Evolutionary conservation across 2,329 filamentous ascomycete genomes (phyloP), one percentile per base, ranked within the genome.

Genomic region (Xylaria multiplex): DNA sequence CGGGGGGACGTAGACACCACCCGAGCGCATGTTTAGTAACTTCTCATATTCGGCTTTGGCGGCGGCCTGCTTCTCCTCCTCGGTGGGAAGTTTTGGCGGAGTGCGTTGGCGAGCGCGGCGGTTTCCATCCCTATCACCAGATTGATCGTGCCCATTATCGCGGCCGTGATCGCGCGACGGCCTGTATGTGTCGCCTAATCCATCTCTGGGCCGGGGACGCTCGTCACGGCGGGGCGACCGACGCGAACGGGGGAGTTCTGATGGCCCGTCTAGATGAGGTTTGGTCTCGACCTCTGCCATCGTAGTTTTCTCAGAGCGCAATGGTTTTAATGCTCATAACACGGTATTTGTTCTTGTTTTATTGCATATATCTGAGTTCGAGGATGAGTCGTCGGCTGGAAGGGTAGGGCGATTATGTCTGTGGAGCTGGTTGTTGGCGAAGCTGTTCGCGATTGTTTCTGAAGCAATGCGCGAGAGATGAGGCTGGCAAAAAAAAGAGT

Each of bases 1-100:
- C 0, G 96, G 96, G 22, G 96, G 96, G 68, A 99, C 97, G 78
- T 99, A 99, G 27, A 93, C 97, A 72, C 96, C 96, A 70, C 96
- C 96, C 54, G 93, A 97, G 71, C 96, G 91, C 88, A 97, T 95
- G 71, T 88, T 96, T 72, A 97, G 83, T 67, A 98, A 86, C 81
- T 95, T 95, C 80, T 96, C 90, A 81, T 97, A 96, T 83, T 97
- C 94, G 70, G 93, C 92, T 82, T 97, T 96, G 49, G 93, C 92
- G 46, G 90, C 90, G 27, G 90, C 92, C 80, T 95, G 93, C 80
- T 96, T 97, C 79, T 94, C 90, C 78, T 93, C 93, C 74, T 92
- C 93, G 53, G 87, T 89, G 68, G 83, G 84, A 59, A 79, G 71
- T 65, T 72, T 73, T 2, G 74, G 72, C 7, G 76, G 76, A 22